These are phyloP conservation scores for Petrea volubilis DNA, from an alignment of 257 asterid genomes.

Conservation along the genomic window DNA sequence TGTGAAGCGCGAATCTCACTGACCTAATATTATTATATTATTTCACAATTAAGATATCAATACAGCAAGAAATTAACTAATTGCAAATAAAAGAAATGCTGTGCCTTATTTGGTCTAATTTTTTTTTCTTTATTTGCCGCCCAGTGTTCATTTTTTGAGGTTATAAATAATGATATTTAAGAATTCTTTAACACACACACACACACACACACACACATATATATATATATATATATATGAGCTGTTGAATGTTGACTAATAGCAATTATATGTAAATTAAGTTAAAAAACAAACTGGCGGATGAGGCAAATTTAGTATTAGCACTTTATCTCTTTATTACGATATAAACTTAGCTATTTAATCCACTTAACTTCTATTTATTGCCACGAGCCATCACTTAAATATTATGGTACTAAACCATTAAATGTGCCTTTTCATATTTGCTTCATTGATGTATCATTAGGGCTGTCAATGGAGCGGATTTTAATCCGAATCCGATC, in stretches of 20 bases:
- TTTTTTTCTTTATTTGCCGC: too few relatives aligned
- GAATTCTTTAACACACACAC: too few relatives aligned
- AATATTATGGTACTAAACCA: conserved; percentile 9
- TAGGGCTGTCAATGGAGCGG: too few relatives aligned
- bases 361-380: not conserved
- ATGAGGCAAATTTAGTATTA: not conserved
- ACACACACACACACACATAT: too few relatives aligned
- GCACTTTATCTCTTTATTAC: conserved; percentile 3
- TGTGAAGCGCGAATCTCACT: not conserved
- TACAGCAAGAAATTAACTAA: not conserved
- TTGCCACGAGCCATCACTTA: not conserved
- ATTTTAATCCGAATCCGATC: too few relatives aligned
- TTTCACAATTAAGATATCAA: too few relatives aligned
- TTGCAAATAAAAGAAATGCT: not conserved
- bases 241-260: not conserved
- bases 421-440: too few relatives aligned
- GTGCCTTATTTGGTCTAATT: conserved; percentile 25
- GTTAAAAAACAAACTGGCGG: not conserved
- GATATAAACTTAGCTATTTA: not conserved
- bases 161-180: too few relatives aligned
- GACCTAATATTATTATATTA: not conserved
- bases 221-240: too few relatives aligned
- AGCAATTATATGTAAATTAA: not conserved
- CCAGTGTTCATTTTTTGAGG: too few relatives aligned
- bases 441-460: too few relatives aligned